Conservation (phyloP, 129 eudicot species). For the Logfia minima region DNA sequence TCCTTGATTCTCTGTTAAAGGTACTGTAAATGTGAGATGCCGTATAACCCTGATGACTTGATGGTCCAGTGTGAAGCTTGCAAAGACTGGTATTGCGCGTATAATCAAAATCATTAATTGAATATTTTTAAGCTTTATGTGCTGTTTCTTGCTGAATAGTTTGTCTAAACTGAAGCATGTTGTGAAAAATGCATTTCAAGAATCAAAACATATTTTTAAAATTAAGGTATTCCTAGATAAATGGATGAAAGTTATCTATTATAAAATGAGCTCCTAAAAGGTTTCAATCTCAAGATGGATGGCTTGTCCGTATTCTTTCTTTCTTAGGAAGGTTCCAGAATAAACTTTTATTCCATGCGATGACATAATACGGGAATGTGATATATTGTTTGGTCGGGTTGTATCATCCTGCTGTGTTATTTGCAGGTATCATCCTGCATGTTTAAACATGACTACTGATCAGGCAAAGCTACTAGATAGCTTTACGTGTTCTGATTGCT, state of each 20-base stretch:
- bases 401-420: background rate
- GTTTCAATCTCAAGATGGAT: background rate
- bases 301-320: background rate
- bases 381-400: background rate
- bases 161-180: background rate
- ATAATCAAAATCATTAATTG: background rate
- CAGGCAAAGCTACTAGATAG: slow-evolving; percentile 59
- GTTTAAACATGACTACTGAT: slow-evolving; percentile 58
- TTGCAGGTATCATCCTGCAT: slow-evolving; percentile 77
- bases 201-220: background rate
- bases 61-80: slow-evolving; percentile 68
- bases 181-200: background rate
- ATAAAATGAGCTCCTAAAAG: slow-evolving; percentile 1
- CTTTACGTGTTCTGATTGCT: slow-evolving; percentile 58
- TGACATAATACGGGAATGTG: background rate
- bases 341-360: background rate
- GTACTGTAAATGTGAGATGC: slow-evolving; percentile 76
- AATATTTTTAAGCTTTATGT: background rate
- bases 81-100: slow-evolving; percentile 57
- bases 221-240: background rate
- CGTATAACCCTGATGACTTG: slow-evolving; percentile 65
- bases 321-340: background rate
- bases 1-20: slow-evolving; percentile 33
- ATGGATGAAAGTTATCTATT: background rate
- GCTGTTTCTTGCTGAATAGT: background rate